phyloP scores from a whole-genome alignment of 1,139 yeast genomes.

The Taiozyma onychis region DNA sequence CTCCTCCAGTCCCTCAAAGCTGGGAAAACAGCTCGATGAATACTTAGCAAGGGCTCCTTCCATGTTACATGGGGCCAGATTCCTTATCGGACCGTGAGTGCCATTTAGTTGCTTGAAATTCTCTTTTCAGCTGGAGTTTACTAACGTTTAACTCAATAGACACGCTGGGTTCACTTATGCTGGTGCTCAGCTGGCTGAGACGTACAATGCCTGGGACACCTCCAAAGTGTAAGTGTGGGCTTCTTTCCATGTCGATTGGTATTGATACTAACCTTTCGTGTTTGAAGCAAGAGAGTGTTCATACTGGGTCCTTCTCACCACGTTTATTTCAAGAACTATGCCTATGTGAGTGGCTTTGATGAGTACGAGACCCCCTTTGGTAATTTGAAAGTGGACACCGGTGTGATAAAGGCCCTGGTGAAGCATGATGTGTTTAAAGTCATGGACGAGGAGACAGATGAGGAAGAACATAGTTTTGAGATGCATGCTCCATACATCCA shows the following conservation, averaged over 20 bases:
- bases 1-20: slow-evolving; percentile 35
- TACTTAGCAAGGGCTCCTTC: slow-evolving; percentile 33
- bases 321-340: slow-evolving; percentile 64
- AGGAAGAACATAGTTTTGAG: slow-evolving; percentile 89
- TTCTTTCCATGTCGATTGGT: not conserved
- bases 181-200: slow-evolving; percentile 71
- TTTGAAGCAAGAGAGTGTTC: slow-evolving; percentile 52
- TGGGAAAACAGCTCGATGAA: slow-evolving; percentile 44
- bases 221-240: slow-evolving; percentile 31
- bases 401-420: slow-evolving; percentile 33
- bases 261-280: not conserved
- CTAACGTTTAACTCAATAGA: slow-evolving; percentile 31
- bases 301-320: slow-evolving; percentile 94
- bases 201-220: slow-evolving; percentile 69
- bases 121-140: not conserved
- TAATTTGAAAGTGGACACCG: slow-evolving; percentile 55
- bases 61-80: slow-evolving; percentile 50
- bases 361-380: slow-evolving; percentile 82
- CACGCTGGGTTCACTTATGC: slow-evolving; percentile 93
- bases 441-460: slow-evolving; percentile 62
- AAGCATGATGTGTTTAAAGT: slow-evolving; percentile 37
- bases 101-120: no score
- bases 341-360: slow-evolving; percentile 48
- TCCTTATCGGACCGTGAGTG: slow-evolving; percentile 39
- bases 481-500: slow-evolving; percentile 85